Conservation (phyloP, 23 red algal genomes). For the Gracilariopsis chorda region DNA sequence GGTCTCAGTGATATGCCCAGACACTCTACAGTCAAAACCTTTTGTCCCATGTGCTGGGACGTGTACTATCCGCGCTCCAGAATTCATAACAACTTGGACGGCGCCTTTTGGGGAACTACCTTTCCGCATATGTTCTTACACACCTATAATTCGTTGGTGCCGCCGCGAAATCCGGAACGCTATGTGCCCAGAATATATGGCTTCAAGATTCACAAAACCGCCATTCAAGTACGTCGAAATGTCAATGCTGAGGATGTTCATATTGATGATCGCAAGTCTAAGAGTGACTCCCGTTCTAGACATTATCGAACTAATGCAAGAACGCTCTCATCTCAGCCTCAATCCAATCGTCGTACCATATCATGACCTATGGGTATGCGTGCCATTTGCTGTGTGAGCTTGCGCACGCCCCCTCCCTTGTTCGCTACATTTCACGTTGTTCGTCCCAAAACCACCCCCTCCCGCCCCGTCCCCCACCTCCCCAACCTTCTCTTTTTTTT, state of each 20-base stretch:
- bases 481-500: no score
- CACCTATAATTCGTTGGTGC: conserved; percentile 79
- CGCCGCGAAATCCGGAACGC: conserved; percentile 72
- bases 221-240: conserved; percentile 81
- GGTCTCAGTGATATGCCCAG: conserved; percentile 91
- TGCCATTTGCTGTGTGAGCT: neutral
- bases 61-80: conserved; percentile 86
- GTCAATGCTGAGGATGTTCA: neutral
- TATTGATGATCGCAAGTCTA: conserved; percentile 26
- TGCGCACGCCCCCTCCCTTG: neutral
- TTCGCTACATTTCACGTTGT: neutral
- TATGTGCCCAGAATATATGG: conserved; percentile 96
- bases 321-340: neutral
- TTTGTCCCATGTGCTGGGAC: conserved; percentile 97
- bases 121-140: conserved; percentile 99
- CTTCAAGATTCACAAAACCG: conserved; percentile 75
- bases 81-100: conserved; percentile 83
- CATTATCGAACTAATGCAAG: neutral
- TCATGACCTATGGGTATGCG: neutral
- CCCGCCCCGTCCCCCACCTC: neutral
- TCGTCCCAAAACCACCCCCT: neutral
- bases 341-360: neutral
- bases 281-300: conserved; percentile 1
- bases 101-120: conserved; percentile 98
- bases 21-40: conserved; percentile 83